These are phyloP conservation scores for Euryodendron excelsum DNA, from an alignment of 148 eudicot genomes.

Conservation along the genomic window DNA sequence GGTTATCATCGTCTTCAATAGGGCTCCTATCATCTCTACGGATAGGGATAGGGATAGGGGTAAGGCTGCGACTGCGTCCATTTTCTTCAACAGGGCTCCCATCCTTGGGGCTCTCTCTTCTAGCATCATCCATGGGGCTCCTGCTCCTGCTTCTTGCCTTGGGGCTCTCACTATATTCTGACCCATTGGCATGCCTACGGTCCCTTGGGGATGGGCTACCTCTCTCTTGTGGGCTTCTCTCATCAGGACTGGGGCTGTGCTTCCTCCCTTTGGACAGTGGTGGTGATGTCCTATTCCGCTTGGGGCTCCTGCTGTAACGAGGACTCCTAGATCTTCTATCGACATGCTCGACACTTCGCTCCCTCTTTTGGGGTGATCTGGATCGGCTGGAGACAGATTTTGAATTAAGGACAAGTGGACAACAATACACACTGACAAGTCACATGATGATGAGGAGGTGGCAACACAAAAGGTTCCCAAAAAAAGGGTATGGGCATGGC, in stretches of 20 bases:
- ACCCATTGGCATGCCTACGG: constrained; percentile 37
- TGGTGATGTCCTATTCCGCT: constrained; percentile 36
- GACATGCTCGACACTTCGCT: constrained; percentile 33
- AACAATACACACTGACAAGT: background rate
- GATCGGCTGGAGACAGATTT: constrained; percentile 48
- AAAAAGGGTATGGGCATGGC: background rate
- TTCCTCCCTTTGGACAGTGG: constrained; percentile 42
- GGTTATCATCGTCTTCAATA: constrained; percentile 38
- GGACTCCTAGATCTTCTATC: constrained; percentile 55
- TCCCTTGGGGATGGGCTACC: constrained; percentile 45
- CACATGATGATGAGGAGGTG: background rate
- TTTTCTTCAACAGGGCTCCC: constrained; percentile 48
- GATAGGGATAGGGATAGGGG: constrained; percentile 43
- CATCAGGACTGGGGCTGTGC: constrained; percentile 46
- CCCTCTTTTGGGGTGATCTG: constrained; percentile 54
- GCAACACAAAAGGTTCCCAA: background rate
- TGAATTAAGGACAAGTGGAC: background rate
- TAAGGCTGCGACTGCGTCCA: constrained; percentile 34
- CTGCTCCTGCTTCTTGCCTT: constrained; percentile 45
- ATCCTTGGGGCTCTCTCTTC: constrained; percentile 38
- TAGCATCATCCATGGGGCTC: constrained; percentile 44
- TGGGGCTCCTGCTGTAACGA: constrained; percentile 48
- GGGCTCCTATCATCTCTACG: constrained; percentile 35
- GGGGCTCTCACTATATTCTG: constrained; percentile 54
- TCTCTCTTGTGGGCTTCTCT: constrained; percentile 35